phyloP scores from a whole-genome alignment of 75 land plant genomes.

The Ceratopteris richardii region DNA sequence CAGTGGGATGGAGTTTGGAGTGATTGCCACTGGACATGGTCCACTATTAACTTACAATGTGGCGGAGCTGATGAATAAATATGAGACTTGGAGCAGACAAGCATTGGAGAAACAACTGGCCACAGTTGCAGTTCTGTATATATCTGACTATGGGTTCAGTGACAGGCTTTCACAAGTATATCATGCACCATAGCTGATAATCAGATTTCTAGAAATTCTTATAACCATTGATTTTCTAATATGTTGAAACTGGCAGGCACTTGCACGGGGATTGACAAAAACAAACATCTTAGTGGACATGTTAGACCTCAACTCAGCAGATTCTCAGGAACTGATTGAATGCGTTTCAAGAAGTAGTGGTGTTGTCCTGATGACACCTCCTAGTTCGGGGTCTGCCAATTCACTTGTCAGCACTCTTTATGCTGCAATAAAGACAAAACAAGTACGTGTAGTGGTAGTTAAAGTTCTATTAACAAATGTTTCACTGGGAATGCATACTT shows the following conservation, averaged over 20 bases:
- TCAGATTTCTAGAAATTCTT: background rate
- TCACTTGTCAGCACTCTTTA: constrained; percentile 30
- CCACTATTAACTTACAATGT: constrained; percentile 39
- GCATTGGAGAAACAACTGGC: constrained; percentile 45
- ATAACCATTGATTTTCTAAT: constrained; percentile 5
- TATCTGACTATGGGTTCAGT: constrained; percentile 47
- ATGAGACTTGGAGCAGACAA: constrained; percentile 46
- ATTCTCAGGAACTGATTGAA: constrained; percentile 40
- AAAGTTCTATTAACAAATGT: background rate
- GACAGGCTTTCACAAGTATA: constrained; percentile 47
- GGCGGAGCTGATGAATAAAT: constrained; percentile 37
- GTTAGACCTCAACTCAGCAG: constrained; percentile 37
- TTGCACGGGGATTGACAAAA: constrained; percentile 47
- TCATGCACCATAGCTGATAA: background rate
- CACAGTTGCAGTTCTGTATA: constrained; percentile 41
- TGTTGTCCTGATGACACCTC: constrained; percentile 45
- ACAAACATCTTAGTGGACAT: constrained; percentile 40
- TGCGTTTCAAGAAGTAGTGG: constrained; percentile 31
- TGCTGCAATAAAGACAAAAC: constrained; percentile 37
- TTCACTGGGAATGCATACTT: background rate
- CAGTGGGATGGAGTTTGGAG: constrained; percentile 24
- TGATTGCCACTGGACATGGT: constrained; percentile 42
- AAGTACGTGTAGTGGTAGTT: constrained; percentile 16
- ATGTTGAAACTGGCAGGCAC: constrained; percentile 18
- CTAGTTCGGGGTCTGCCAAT: constrained; percentile 42